Base-by-base conservation (phyloP, 768 basidiomycete species). In the Russula sp. region DNA sequence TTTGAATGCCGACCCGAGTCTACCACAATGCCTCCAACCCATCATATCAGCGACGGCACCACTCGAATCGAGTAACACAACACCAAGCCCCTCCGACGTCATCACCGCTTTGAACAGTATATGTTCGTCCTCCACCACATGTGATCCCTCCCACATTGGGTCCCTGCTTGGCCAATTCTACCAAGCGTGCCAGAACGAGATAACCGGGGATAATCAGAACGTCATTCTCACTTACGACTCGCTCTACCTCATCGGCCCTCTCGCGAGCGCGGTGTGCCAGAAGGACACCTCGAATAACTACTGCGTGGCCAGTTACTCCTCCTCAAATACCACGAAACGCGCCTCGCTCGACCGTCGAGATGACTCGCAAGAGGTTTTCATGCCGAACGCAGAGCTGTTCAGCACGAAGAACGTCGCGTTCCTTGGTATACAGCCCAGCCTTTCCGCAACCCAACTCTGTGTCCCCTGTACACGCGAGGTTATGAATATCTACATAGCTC, bases 391-490 rank as follows among this genome's bases (percentile, higher is more conserved):
- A 51, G 78, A 78, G 11, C 81, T 82, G 11, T 88, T 80, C 76
- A 65, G 69, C 51, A 68, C 76, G 52, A 82, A 81, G 72, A 91
- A 89, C 79, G 75, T 97, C 60, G 78, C 84, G 40, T 97, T 92
- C 89, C 79, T 98, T 68, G 86, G 90, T 86, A 81, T 90, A 72
- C 73, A 80, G 32, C 78, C 88, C 51, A 66, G 70, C 65, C 76
- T 83, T 72, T 42, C 80, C 30, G 74, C 78, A n/a, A 69, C 74
- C 30, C 58, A 75, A 26, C 86, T 97, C 50, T 98, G 96, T 85
- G 86, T 81, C 2, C 69, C 86, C 16, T 98, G 96, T 85, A 86
- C 91, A 14, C 84, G 89, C 73, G 82, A 81, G 67, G 78, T 94
- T 72, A 72, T 98, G 68, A 83, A 84, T 2, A 69, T 85, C 10